Evolutionary conservation across 495 filamentous ascomycete species (phyloP).

Genomic region (Cercophora samala): DNA sequence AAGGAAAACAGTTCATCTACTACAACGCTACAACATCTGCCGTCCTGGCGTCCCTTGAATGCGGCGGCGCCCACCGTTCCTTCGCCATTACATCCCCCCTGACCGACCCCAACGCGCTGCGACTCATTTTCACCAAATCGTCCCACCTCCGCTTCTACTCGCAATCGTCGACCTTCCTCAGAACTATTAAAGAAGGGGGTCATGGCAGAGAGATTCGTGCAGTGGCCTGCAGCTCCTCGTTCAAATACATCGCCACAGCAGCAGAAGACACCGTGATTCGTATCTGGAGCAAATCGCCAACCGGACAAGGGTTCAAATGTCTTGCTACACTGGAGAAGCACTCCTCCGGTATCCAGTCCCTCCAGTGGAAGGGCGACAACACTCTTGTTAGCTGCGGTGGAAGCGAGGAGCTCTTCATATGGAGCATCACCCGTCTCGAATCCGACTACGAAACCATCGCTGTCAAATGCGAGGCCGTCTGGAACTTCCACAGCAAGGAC

Average conservation of each 20-base stretch:
- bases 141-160: constrained; percentile 50
- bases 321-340: constrained; percentile 68
- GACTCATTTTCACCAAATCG: constrained; percentile 56
- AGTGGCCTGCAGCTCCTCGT: constrained; percentile 56
- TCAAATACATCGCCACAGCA: constrained; percentile 67
- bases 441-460: constrained; percentile 50
- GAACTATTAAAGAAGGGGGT: constrained; percentile 59
- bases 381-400: constrained; percentile 83
- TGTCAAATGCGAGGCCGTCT: constrained; percentile 60
- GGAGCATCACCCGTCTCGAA: constrained; percentile 59
- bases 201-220: constrained; percentile 91
- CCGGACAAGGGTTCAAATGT: constrained; percentile 40
- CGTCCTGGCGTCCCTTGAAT: constrained; percentile 67
- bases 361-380: constrained; percentile 66
- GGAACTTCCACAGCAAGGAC: constrained; percentile 54
- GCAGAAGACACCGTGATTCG: constrained; percentile 86
- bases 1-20: constrained; percentile 68
- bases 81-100: constrained; percentile 58
- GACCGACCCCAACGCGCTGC: constrained; percentile 32
- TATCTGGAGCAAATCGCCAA: constrained; percentile 48
- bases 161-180: constrained; percentile 47
- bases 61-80: constrained; percentile 76
- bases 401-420: constrained; percentile 84
- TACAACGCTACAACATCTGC: constrained; percentile 67
- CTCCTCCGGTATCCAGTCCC: constrained; percentile 75